Conservation (phyloP, 1,284 basidiomycete species). For the Ceratorhiza oryzae-sativae region DNA sequence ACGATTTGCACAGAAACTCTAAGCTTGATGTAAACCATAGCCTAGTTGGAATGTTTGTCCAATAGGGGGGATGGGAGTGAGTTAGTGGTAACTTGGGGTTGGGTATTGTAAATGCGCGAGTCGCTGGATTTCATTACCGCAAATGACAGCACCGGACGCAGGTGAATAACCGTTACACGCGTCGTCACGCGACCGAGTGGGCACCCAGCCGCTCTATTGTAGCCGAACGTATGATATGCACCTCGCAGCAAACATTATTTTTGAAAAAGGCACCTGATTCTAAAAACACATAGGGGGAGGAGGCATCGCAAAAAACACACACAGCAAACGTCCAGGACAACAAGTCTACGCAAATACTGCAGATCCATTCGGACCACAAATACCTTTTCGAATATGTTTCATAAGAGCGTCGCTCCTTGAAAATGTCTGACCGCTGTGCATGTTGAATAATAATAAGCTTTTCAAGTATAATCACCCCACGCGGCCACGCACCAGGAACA, state of each 20-base stretch:
- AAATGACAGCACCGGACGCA: background rate
- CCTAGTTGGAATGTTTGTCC: background rate
- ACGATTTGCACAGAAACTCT: constrained; percentile 6
- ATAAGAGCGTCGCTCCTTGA: constrained; percentile 30
- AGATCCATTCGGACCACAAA: constrained; percentile 27
- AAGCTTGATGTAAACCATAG: background rate
- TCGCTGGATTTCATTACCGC: too few relatives aligned
- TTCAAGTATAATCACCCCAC: too few relatives aligned
- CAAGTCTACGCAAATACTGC: constrained; percentile 2
- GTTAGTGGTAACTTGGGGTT: too few relatives aligned
- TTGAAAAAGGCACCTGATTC: too few relatives aligned
- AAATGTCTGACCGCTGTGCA: constrained; percentile 30
- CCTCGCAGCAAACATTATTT: background rate
- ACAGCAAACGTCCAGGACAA: background rate
- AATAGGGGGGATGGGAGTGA: too few relatives aligned
- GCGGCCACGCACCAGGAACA: constrained; percentile 29
- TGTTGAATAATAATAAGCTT: too few relatives aligned
- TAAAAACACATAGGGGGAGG: background rate
- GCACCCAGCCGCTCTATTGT: too few relatives aligned
- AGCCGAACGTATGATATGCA: background rate
- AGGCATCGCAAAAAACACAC: background rate
- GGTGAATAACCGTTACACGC: background rate
- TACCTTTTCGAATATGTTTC: constrained; percentile 34
- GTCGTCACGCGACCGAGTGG: background rate
- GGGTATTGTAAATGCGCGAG: too few relatives aligned